Evolutionary conservation across 2,329 filamentous ascomycete genomes (phyloP).

Genomic region (Magnaporthiopsis poae): DNA sequence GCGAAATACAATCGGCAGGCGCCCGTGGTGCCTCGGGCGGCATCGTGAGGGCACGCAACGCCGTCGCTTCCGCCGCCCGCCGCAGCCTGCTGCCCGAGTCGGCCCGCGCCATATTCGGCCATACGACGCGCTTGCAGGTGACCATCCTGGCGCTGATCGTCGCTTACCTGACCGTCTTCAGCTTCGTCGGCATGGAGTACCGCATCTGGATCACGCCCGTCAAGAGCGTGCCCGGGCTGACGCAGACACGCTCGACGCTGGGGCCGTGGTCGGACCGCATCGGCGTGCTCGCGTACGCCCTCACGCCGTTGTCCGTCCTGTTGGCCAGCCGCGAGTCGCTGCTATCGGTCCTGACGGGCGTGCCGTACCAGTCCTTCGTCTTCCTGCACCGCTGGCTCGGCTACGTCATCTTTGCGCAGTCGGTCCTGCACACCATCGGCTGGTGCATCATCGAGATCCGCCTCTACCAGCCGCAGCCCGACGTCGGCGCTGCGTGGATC

Average conservation of each 20-base stretch:
- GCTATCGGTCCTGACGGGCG: slow-evolving; percentile 58
- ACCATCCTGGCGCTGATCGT: slow-evolving; percentile 47
- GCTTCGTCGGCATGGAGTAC: slow-evolving; percentile 60
- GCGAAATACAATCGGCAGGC: slow-evolving; percentile 12
- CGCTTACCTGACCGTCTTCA: slow-evolving; percentile 57
- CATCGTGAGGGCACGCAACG: slow-evolving; percentile 22
- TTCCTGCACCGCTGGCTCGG: slow-evolving; percentile 70
- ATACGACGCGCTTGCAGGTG: slow-evolving; percentile 59
- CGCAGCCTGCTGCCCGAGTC: slow-evolving; percentile 53
- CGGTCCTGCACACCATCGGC: slow-evolving; percentile 57
- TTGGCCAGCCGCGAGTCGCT: slow-evolving; percentile 61
- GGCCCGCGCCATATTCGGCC: slow-evolving; percentile 49
- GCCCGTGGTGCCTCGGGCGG: not conserved
- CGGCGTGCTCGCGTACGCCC: slow-evolving; percentile 61
- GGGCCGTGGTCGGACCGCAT: slow-evolving; percentile 61
- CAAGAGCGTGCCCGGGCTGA: slow-evolving; percentile 39
- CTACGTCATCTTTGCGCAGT: slow-evolving; percentile 61
- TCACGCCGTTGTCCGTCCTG: slow-evolving; percentile 61
- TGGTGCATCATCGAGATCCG: slow-evolving; percentile 38
- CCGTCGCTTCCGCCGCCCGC: slow-evolving; percentile 32
- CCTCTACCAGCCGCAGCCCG: slow-evolving; percentile 36
- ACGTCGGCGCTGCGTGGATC: slow-evolving; percentile 46
- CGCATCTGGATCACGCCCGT: slow-evolving; percentile 61
- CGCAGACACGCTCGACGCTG: slow-evolving; percentile 56
- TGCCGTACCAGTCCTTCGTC: slow-evolving; percentile 69